Conservation (phyloP, 345 rosid genomes). For the Linum lewisii region DNA sequence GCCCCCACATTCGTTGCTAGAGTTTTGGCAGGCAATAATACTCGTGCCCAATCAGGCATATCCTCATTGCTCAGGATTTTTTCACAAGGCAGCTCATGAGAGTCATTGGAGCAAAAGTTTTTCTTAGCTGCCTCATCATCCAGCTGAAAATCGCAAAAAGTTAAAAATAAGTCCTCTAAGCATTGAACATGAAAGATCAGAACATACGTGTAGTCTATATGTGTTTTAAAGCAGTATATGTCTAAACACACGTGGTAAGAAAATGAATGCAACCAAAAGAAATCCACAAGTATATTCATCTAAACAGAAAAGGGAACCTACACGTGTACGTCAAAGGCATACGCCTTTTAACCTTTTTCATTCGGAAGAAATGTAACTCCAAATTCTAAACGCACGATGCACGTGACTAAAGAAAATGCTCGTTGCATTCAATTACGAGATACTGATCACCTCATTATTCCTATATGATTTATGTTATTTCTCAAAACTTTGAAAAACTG, state of each 20-base stretch:
- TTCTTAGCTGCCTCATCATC: constrained; percentile 34
- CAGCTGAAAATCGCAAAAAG: constrained; percentile 24
- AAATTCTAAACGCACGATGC: too few relatives aligned
- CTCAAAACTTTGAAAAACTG: too few relatives aligned
- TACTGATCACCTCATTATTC: too few relatives aligned
- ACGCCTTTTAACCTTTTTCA: too few relatives aligned
- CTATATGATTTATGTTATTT: too few relatives aligned
- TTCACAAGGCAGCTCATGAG: constrained; percentile 5
- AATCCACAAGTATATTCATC: background rate
- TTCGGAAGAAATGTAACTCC: too few relatives aligned
- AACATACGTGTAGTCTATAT: background rate
- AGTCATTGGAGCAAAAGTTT: constrained; percentile 21
- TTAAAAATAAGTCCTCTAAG: constrained; percentile 12
- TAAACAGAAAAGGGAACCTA: too few relatives aligned
- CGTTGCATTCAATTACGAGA: too few relatives aligned
- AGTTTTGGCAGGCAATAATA: constrained; percentile 27
- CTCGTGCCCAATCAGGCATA: constrained; percentile 31
- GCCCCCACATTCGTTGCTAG: constrained; percentile 37
- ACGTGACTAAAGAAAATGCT: too few relatives aligned
- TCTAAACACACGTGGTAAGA: too few relatives aligned
- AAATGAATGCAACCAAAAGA: background rate
- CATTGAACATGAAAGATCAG: constrained; percentile 2
- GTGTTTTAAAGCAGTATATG: background rate
- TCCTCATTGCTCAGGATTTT: constrained; percentile 11
- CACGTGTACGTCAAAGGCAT: too few relatives aligned